A percentile compares a stretch with the other conserved stretches of the same genome.
Evolutionary conservation across 2,329 filamentous ascomycete species (phyloP).

Genomic region (Arthrinium phaeospermum): DNA sequence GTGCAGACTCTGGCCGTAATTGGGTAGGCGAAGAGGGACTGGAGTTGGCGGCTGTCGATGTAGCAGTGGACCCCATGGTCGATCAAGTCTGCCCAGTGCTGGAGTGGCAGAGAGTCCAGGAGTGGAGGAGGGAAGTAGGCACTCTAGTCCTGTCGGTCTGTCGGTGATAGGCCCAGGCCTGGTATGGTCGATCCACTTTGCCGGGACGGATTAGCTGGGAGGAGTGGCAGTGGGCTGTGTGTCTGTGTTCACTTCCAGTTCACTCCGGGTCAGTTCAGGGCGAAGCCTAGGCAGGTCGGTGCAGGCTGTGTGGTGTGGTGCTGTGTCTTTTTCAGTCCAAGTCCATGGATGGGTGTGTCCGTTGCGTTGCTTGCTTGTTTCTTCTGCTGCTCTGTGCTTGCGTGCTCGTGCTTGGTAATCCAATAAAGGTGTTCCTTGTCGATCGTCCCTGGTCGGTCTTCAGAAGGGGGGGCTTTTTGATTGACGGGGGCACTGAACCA

Average conservation of each 20-base stretch:
- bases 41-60: slow-evolving; percentile 22
- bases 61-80: slow-evolving; percentile 25
- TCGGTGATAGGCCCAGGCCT: slow-evolving; percentile 16
- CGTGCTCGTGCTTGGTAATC: slow-evolving; percentile 7
- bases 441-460: slow-evolving; percentile 7
- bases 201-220: background rate
- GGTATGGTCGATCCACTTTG: slow-evolving; percentile 15
- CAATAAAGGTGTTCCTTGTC: slow-evolving; percentile 15
- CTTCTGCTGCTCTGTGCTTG: background rate
- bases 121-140: slow-evolving; percentile 4
- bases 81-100: slow-evolving; percentile 23
- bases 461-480: slow-evolving; percentile 1
- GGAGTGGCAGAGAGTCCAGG: slow-evolving; percentile 10
- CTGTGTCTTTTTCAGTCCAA: background rate
- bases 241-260: background rate
- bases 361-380: background rate
- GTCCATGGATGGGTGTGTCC: background rate
- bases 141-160: slow-evolving; percentile 7
- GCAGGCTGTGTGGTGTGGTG: background rate
- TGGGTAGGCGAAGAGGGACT: slow-evolving; percentile 24
- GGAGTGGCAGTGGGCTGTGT: slow-evolving; percentile 10
- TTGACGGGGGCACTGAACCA: slow-evolving; percentile 11
- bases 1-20: slow-evolving; percentile 13
- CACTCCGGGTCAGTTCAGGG: background rate
- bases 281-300: background rate